Conservation (phyloP, 306 rosid species). For the Rosa multiflora region DNA sequence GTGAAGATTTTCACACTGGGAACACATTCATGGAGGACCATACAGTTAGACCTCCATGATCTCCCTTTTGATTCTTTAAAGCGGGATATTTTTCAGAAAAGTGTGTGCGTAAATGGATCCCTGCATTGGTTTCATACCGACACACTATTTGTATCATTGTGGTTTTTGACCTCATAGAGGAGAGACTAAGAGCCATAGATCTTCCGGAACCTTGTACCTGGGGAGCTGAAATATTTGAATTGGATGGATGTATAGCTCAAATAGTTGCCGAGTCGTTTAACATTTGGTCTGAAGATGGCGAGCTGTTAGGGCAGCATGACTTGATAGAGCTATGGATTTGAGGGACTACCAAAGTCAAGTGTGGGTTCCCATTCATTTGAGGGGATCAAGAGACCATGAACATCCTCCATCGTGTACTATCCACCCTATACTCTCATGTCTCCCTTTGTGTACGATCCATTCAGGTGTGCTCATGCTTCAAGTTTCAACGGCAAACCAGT, state of each 20-base stretch:
- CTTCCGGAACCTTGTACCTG: not conserved
- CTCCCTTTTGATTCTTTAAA: not conserved
- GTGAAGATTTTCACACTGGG: not conserved
- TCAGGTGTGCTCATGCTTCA: not conserved
- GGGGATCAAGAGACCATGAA: not conserved
- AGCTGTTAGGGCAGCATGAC: not conserved
- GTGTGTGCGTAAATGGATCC: not conserved
- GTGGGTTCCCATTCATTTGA: slow-evolving; percentile 1
- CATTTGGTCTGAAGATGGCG: not conserved
- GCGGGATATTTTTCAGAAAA: not conserved
- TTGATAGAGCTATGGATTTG: not conserved
- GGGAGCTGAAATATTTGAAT: not conserved
- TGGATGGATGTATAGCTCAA: not conserved
- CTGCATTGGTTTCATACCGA: not conserved
- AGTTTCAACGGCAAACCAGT: not conserved
- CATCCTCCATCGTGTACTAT: not conserved
- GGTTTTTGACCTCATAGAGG: not conserved
- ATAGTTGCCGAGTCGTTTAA: not conserved
- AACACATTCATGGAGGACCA: slow-evolving; percentile 5
- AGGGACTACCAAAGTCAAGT: not conserved
- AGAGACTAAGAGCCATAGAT: not conserved
- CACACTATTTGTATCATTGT: not conserved
- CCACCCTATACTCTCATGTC: not conserved
- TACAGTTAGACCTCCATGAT: not conserved
- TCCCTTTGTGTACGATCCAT: not conserved